phyloP scores from a whole-genome alignment of 73 alveolate genomes.

The Blepharisma japonicum region DNA sequence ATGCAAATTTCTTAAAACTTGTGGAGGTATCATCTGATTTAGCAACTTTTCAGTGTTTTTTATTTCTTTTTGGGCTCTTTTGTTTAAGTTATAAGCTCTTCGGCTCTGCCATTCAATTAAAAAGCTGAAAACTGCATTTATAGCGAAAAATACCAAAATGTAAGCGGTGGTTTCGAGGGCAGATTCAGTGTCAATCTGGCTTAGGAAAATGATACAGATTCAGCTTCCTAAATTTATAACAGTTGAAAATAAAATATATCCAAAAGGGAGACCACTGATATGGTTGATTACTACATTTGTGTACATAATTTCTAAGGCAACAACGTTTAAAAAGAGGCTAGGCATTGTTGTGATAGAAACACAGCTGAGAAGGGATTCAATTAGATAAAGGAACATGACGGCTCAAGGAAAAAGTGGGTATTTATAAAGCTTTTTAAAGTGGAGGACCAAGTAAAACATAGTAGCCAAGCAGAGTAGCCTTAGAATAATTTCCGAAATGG shows the following conservation, averaged over 20 bases:
- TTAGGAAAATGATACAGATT: background rate
- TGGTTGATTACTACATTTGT: conserved; percentile 5
- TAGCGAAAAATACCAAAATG: background rate
- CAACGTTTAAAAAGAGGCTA: background rate
- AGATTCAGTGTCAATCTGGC: background rate
- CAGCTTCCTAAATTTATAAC: background rate
- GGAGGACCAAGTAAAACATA: background rate
- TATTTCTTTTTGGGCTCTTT: conserved; percentile 29
- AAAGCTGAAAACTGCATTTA: conserved; percentile 30
- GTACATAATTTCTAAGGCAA: background rate
- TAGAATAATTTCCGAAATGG: background rate
- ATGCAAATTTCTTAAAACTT: conserved; percentile 19
- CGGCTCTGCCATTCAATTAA: background rate
- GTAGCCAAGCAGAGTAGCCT: background rate
- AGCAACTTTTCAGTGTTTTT: conserved; percentile 28
- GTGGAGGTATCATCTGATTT: conserved; percentile 32
- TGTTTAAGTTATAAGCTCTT: conserved; percentile 8
- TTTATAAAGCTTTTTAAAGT: background rate
- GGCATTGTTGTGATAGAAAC: background rate
- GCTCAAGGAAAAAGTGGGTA: background rate
- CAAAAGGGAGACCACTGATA: conserved; percentile 25
- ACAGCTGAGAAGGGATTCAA: background rate
- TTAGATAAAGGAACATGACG: background rate
- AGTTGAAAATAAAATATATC: conserved; percentile 16
- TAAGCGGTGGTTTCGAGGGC: conserved; percentile 12